A percentile compares a stretch with the other conserved stretches of the same genome.
Conservation (phyloP, 2,329 filamentous ascomycete species). For the Pseudogymnoascus pannorum region DNA sequence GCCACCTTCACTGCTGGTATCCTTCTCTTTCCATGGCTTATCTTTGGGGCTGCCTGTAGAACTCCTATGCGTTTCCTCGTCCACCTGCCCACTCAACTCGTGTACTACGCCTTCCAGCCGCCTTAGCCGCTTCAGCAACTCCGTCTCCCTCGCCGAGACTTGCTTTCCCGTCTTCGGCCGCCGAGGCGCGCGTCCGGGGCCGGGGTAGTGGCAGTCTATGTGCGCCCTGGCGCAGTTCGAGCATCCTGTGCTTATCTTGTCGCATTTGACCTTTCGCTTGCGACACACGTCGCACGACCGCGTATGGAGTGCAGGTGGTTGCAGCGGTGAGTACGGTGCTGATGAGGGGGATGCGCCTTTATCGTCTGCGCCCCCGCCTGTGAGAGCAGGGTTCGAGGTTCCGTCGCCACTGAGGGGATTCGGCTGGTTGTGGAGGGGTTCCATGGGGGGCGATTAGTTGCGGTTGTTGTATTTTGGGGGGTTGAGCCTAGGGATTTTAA, state of each 20-base stretch:
- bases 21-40: neutral
- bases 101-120: conserved; percentile 72
- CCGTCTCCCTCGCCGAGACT: conserved; percentile 55
- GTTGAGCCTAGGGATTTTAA: neutral
- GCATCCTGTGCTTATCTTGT: conserved; percentile 65
- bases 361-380: neutral
- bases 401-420: neutral
- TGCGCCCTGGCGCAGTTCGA: conserved; percentile 65
- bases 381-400: neutral
- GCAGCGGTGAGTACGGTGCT: neutral
- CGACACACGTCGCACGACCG: conserved; percentile 43
- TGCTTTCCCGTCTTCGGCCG: conserved; percentile 55
- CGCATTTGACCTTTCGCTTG: conserved; percentile 64
- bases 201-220: conserved; percentile 67
- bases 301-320: conserved; percentile 22
- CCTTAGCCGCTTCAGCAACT: conserved; percentile 63
- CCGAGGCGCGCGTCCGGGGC: conserved; percentile 64
- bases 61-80: conserved; percentile 22
- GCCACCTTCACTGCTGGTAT: neutral
- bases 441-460: neutral
- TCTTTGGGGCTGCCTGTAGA: neutral
- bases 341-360: neutral
- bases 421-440: neutral
- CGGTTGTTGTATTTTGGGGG: neutral
- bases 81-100: conserved; percentile 56